These are phyloP conservation scores for Thalassiosira mediterranea DNA, from an alignment of 352 stramenopile species.

Conservation along the genomic window DNA sequence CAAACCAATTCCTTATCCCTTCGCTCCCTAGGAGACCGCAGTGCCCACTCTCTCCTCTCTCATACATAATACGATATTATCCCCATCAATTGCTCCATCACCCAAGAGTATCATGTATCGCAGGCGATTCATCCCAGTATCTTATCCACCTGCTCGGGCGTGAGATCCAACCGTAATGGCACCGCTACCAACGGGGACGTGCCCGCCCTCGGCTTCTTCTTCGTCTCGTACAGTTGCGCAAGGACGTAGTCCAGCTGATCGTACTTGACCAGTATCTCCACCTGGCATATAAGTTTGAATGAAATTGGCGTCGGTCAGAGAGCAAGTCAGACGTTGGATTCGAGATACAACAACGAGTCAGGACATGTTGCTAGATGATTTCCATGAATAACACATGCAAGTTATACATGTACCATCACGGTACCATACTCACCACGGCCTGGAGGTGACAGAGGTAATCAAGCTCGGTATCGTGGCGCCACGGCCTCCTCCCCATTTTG, in stretches of 20 bases:
- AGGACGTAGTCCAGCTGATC: constrained; percentile 69
- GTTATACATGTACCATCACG: no score
- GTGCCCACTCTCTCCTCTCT: no score
- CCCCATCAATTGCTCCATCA: no score
- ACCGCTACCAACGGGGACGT: constrained; percentile 70
- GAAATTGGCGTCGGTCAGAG: background rate
- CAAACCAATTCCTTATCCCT: constrained; percentile 21
- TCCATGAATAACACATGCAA: no score
- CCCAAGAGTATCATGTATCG: no score
- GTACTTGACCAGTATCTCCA: constrained; percentile 79
- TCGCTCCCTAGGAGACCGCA: no score
- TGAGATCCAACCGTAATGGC: constrained; percentile 68
- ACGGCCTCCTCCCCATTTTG: constrained; percentile 41
- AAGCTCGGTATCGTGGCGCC: constrained; percentile 69
- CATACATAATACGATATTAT: no score
- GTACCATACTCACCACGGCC: constrained; percentile 47
- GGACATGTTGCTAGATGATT: no score
- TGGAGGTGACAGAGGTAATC: constrained; percentile 75
- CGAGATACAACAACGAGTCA: no score
- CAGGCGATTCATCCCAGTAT: no score
- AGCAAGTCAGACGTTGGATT: background rate
- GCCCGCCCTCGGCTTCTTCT: constrained; percentile 65
- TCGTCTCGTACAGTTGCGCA: constrained; percentile 66
- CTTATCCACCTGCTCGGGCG: constrained; percentile 62
- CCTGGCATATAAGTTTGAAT: no score